A percentile compares a stretch with the other conserved stretches of the same genome.
phyloP scores from a whole-genome alignment of 495 filamentous ascomycete genomes.

The Aspergillus ellipticus region DNA sequence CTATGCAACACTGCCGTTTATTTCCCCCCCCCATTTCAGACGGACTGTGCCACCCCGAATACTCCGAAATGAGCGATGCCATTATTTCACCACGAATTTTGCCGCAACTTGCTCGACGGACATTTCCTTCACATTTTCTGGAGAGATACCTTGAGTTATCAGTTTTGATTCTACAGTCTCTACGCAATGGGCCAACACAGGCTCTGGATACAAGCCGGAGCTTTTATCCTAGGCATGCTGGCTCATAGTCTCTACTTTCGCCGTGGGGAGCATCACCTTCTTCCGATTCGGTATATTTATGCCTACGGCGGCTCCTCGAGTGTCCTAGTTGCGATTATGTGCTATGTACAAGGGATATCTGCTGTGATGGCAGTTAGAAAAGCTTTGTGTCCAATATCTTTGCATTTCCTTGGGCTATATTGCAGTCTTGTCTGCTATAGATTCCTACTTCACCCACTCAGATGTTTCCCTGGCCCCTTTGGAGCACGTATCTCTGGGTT shows the following conservation, averaged over 20 bases:
- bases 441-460: neutral
- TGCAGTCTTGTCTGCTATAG: conserved; percentile 2
- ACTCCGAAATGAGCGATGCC: too few relatives aligned
- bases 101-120: too few relatives aligned
- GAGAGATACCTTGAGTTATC: too few relatives aligned
- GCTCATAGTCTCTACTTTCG: conserved; percentile 4
- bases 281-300: neutral
- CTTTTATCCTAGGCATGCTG: too few relatives aligned
- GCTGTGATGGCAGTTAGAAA: neutral
- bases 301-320: neutral
- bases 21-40: too few relatives aligned
- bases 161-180: too few relatives aligned
- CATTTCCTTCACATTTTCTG: too few relatives aligned
- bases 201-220: too few relatives aligned
- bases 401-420: conserved; percentile 3
- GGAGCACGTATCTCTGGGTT: conserved; percentile 1
- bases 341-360: neutral
- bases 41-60: too few relatives aligned
- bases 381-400: neutral
- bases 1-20: too few relatives aligned
- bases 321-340: neutral
- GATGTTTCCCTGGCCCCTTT: conserved; percentile 3
- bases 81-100: too few relatives aligned
- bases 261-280: conserved; percentile 5
- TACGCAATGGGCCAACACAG: too few relatives aligned